Conservation (phyloP, 2,329 filamentous ascomycete genomes). For the Metarhizium album region DNA sequence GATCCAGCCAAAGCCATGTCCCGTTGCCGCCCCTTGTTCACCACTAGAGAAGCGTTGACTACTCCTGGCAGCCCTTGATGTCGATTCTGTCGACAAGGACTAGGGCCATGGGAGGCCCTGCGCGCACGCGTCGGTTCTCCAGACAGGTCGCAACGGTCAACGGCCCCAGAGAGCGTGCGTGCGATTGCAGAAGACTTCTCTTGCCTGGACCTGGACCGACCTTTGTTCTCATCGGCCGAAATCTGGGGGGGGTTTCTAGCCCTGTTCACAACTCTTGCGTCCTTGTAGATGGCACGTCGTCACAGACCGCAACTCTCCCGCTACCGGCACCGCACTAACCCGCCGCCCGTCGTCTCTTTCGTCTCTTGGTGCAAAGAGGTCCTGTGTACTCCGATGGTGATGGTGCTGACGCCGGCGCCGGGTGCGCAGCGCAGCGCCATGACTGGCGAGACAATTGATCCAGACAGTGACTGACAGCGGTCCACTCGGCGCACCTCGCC, state of each 20-base stretch:
- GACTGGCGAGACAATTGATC: constrained; percentile 4
- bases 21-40: constrained; percentile 8
- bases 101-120: constrained; percentile 5
- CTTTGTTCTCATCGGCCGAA: neutral
- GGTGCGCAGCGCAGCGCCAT: constrained; percentile 3
- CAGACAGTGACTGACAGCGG: constrained; percentile 2
- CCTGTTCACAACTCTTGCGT: neutral
- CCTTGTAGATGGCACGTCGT: neutral
- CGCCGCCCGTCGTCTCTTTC: neutral
- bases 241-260: neutral
- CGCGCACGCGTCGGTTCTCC: constrained; percentile 3
- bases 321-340: neutral
- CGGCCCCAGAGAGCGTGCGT: neutral
- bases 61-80: constrained; percentile 1
- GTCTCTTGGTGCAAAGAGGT: neutral
- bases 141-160: constrained; percentile 3
- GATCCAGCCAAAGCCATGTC: constrained; percentile 6
- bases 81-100: constrained; percentile 4
- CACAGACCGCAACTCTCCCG: neutral
- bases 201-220: neutral
- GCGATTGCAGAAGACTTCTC: neutral
- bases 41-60: constrained; percentile 2
- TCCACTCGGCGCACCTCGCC: constrained; percentile 8
- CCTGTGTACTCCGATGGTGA: neutral
- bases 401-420: neutral